These are phyloP conservation scores for Eucalyptus polybractea DNA, from an alignment of 345 rosid species.

Conservation along the genomic window DNA sequence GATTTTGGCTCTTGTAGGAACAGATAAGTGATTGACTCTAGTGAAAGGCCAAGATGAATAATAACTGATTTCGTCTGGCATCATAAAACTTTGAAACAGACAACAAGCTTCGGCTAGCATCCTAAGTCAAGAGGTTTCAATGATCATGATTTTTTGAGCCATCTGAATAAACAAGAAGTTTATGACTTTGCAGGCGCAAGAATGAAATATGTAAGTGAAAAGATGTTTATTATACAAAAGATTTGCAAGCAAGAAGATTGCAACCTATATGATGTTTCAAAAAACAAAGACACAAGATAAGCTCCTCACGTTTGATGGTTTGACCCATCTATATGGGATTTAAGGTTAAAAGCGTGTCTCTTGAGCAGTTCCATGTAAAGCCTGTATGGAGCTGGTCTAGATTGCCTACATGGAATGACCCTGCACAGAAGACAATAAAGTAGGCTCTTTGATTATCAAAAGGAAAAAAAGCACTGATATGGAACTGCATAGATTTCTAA, in stretches of 20 bases:
- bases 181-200: neutral
- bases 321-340: conserved; percentile 34
- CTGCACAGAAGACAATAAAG: conserved; percentile 14
- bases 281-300: neutral
- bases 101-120: neutral
- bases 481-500: neutral
- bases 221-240: neutral
- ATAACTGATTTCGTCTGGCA: neutral
- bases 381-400: conserved; percentile 64
- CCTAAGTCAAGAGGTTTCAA: neutral
- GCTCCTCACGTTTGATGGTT: conserved; percentile 50
- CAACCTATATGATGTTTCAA: neutral
- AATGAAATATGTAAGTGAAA: neutral
- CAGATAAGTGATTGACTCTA: neutral
- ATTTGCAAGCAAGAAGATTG: neutral
- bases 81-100: neutral
- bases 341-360: conserved; percentile 46
- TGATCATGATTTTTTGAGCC: neutral
- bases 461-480: neutral
- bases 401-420: conserved; percentile 47
- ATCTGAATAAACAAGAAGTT: neutral
- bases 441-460: neutral
- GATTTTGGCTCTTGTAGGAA: neutral
- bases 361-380: conserved; percentile 78
- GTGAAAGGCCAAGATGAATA: neutral